These are phyloP conservation scores for Trichoderma sp. DNA, from an alignment of 2,329 filamentous ascomycete species.

Conservation along the genomic window DNA sequence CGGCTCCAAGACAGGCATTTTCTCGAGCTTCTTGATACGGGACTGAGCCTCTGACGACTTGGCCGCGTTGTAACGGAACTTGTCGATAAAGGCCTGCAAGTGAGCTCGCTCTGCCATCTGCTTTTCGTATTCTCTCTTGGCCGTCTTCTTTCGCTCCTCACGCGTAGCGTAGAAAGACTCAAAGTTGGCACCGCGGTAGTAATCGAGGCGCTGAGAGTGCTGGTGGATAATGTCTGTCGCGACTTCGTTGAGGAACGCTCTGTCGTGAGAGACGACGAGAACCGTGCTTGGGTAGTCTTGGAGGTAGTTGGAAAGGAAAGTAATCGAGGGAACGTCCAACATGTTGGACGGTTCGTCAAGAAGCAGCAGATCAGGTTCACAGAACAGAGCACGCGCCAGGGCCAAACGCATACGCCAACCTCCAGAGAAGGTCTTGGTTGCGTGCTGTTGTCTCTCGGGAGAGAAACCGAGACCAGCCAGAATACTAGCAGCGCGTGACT, in stretches of 20 bases:
- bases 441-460: slow-evolving; percentile 82
- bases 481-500: slow-evolving; percentile 92
- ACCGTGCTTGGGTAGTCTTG: slow-evolving; percentile 93
- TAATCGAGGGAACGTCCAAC: slow-evolving; percentile 99
- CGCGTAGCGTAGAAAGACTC: slow-evolving; percentile 96
- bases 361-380: slow-evolving; percentile 91
- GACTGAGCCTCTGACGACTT: slow-evolving; percentile 98
- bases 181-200: slow-evolving; percentile 98
- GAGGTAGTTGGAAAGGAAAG: slow-evolving; percentile 94
- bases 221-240: slow-evolving; percentile 99
- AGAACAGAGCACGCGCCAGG: slow-evolving; percentile 92
- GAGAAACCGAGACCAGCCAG: slow-evolving; percentile 97
- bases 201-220: slow-evolving; percentile 94
- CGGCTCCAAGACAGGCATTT: slow-evolving; percentile 87
- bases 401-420: slow-evolving; percentile 99
- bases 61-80: slow-evolving; percentile 98
- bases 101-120: slow-evolving; percentile 94
- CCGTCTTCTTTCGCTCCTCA: slow-evolving; percentile 94
- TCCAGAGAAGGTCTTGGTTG: slow-evolving; percentile 97
- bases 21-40: slow-evolving; percentile 97
- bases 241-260: slow-evolving; percentile 97
- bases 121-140: slow-evolving; percentile 96
- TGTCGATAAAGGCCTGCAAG: slow-evolving; percentile 97
- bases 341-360: slow-evolving; percentile 99
- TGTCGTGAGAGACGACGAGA: slow-evolving; percentile 96